These are phyloP conservation scores for Rugosomyces carneus DNA, from an alignment of 1,284 basidiomycete species.

Conservation along the genomic window DNA sequence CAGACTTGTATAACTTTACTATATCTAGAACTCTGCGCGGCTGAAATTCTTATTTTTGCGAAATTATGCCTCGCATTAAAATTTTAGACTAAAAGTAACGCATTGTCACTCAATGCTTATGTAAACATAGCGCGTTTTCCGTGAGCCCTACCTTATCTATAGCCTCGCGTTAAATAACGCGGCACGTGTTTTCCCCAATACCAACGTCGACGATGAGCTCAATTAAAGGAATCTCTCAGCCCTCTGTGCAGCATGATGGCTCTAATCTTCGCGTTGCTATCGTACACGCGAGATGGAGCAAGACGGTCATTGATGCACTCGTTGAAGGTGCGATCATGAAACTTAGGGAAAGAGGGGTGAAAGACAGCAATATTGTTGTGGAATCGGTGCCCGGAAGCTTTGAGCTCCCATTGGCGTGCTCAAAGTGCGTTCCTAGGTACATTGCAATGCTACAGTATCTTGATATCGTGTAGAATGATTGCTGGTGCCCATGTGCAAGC, in stretches of 20 bases:
- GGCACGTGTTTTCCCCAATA: too few species aligned
- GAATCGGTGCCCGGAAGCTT: constrained; percentile 93
- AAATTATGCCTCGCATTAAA: too few species aligned
- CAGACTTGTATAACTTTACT: too few species aligned
- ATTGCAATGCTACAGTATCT: constrained; percentile 5
- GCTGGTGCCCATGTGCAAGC: constrained; percentile 80
- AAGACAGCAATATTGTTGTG: constrained; percentile 84
- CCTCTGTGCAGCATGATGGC: constrained; percentile 66
- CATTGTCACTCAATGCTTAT: too few species aligned
- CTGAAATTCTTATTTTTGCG: too few species aligned
- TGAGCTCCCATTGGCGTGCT: constrained; percentile 85
- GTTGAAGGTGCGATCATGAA: constrained; percentile 72
- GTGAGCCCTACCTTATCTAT: too few species aligned
- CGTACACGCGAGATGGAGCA: constrained; percentile 94
- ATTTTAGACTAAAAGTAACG: too few species aligned
- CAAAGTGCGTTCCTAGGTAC: constrained; percentile 50
- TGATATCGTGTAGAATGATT: constrained; percentile 54
- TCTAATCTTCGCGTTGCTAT: constrained; percentile 79
- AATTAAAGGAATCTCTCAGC: constrained; percentile 75
- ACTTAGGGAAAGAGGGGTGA: constrained; percentile 82
- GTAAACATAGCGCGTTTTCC: too few species aligned
- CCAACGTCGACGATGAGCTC: constrained; percentile 40
- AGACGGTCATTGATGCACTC: constrained; percentile 77
- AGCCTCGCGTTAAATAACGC: too few species aligned
- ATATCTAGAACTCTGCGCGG: too few species aligned